phyloP scores from a whole-genome alignment of 2,329 filamentous ascomycete species.

The Tolypocladium ophioglossoides region DNA sequence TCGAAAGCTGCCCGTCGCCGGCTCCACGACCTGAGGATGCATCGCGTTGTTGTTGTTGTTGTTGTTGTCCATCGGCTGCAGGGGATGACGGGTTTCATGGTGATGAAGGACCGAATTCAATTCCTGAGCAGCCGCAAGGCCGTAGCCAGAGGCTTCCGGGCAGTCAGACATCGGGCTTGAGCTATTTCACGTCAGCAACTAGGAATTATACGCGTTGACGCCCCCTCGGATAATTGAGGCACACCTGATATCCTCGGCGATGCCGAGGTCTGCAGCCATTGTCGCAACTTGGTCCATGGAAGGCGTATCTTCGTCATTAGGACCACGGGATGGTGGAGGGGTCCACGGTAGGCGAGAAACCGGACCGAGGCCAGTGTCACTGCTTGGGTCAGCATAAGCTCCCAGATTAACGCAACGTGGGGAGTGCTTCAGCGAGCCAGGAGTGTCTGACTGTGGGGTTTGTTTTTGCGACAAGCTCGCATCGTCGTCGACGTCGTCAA shows the following conservation, averaged over 20 bases:
- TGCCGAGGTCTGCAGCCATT: background rate
- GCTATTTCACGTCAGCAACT: background rate
- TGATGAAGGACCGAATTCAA: background rate
- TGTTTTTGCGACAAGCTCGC: background rate
- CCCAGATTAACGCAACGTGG: conserved; percentile 13
- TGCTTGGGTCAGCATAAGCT: conserved; percentile 1
- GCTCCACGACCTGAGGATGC: background rate
- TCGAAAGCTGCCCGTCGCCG: background rate
- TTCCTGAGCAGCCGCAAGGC: background rate
- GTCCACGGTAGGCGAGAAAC: conserved; percentile 6
- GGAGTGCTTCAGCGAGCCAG: conserved; percentile 12
- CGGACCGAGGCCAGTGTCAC: background rate
- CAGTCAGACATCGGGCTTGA: background rate
- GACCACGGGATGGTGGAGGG: conserved; percentile 8
- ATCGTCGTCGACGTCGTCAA: background rate
- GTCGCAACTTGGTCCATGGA: background rate
- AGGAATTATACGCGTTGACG: background rate
- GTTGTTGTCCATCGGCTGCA: background rate
- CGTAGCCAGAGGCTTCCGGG: background rate
- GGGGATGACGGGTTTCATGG: background rate
- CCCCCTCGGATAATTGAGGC: background rate
- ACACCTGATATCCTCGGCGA: background rate
- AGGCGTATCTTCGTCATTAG: background rate
- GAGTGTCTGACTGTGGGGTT: background rate
- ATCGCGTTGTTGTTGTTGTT: background rate